Evolutionary conservation across 2,329 filamentous ascomycete species (phyloP).

Genomic region (Zymoseptoria crescenta): DNA sequence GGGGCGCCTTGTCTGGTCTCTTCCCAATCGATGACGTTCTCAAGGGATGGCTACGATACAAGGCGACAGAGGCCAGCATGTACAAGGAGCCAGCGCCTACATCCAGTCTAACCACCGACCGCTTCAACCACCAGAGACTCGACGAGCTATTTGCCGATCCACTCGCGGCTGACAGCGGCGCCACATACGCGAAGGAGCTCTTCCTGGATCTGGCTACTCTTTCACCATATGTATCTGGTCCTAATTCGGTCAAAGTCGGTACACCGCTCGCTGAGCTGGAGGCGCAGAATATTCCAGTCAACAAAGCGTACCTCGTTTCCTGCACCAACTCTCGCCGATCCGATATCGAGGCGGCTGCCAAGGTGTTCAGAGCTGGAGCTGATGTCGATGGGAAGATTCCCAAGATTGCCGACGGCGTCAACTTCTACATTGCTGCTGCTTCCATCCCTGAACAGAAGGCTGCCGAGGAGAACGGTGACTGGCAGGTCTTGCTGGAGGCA

Average conservation of each 20-base stretch:
- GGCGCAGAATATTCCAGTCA: slow-evolving; percentile 57
- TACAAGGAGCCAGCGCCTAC: slow-evolving; percentile 43
- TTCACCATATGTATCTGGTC: slow-evolving; percentile 75
- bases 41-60: slow-evolving; percentile 64
- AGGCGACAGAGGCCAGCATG: slow-evolving; percentile 65
- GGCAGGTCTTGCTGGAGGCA: slow-evolving; percentile 72
- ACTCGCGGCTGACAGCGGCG: slow-evolving; percentile 64
- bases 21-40: slow-evolving; percentile 76
- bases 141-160: slow-evolving; percentile 63
- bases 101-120: slow-evolving; percentile 42
- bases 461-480: slow-evolving; percentile 75
- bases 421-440: slow-evolving; percentile 85
- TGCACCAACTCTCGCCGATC: slow-evolving; percentile 83
- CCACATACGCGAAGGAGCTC: slow-evolving; percentile 73
- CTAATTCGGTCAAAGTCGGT: slow-evolving; percentile 83
- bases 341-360: slow-evolving; percentile 73
- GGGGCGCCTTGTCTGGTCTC: slow-evolving; percentile 63
- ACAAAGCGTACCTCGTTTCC: slow-evolving; percentile 81
- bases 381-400: slow-evolving; percentile 53
- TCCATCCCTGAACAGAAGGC: slow-evolving; percentile 67
- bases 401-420: slow-evolving; percentile 66
- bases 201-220: slow-evolving; percentile 77
- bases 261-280: slow-evolving; percentile 70
- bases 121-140: slow-evolving; percentile 65
- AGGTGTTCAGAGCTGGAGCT: slow-evolving; percentile 74